Evolutionary conservation across 257 asterid species (phyloP), one percentile per base, ranked within the genome.

Genomic region (Pogostemon cablin): DNA sequence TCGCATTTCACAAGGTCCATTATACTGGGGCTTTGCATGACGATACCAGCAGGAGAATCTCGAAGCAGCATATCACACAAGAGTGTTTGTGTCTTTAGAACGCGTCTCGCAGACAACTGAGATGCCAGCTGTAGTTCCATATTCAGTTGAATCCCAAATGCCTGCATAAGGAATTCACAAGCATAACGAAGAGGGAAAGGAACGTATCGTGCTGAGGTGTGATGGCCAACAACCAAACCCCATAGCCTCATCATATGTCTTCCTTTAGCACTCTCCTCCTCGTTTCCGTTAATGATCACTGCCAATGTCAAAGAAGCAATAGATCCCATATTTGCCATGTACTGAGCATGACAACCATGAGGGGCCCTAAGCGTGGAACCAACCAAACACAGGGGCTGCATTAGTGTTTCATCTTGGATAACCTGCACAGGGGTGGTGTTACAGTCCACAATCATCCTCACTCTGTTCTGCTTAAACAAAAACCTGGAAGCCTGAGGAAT

Each of bases 171-270:
- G 77, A 86, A 86, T 12, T 86, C 91, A 60, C 91, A 86, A 3
- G 88, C 87, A 61, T 81, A 83, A 34, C 88, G 84, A 44, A 86
- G 88, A 0, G 91, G 88, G 69, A 83, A 86, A 12, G 88, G 86
- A 8, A 77, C 44, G 58, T 74, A 83, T n/a, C 88, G 67, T 2
- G 91, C 75, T 10, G 85, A 78, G 9, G 88, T 75, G 74, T 86
- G 88, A 69, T 86, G 91, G 46, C 91, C 81, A 6, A 86, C 87
- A 6, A 86, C 91, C 82, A 86, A 73, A 1, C 91, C 91, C 91
- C 88, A 86, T 40, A 86, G 75, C 82, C 78, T 80, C 85, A 66
- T 79, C 5, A 84, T 50, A 39, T 75, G 76, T 12, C 87, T 68
- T 11, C 89, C 84, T 72, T 76, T 80, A 37, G 10, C 72, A 55